A percentile compares a stretch with the other conserved stretches of the same genome.
Evolutionary conservation across 768 basidiomycete genomes (phyloP).

Genomic region (Lactarius trivialis): DNA sequence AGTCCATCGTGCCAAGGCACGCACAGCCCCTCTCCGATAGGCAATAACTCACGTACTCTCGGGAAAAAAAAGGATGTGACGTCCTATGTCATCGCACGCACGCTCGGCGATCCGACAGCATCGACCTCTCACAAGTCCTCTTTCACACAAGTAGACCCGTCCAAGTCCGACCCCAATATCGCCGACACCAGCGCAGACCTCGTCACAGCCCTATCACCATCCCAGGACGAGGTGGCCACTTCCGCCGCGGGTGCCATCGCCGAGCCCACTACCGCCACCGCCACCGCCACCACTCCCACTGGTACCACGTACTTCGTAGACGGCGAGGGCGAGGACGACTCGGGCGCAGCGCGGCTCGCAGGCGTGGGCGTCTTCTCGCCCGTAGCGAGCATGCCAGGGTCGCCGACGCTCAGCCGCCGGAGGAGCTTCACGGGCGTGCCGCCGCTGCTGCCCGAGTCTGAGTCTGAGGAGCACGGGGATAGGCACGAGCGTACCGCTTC

Average conservation of each 20-base stretch:
- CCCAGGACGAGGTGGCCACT: background rate
- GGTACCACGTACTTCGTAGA: background rate
- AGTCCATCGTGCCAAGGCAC: background rate
- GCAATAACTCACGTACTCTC: background rate
- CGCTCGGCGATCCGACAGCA: slow-evolving; percentile 67
- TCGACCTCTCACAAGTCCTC: slow-evolving; percentile 54
- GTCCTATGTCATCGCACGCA: slow-evolving; percentile 78
- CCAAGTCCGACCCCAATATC: background rate
- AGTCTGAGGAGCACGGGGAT: background rate
- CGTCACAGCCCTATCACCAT: background rate
- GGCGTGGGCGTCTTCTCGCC: slow-evolving; percentile 74
- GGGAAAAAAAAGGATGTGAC: slow-evolving; percentile 48
- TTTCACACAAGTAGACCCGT: background rate
- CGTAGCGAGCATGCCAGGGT: slow-evolving; percentile 56
- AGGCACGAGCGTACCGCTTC: slow-evolving; percentile 1
- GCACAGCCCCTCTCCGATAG: background rate
- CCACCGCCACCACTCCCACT: too few species aligned
- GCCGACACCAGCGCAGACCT: background rate
- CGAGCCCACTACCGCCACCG: too few species aligned
- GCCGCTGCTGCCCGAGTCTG: background rate
- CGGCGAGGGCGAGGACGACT: slow-evolving; percentile 11
- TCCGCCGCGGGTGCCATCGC: background rate
- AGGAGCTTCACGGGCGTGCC: background rate
- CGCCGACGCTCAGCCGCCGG: slow-evolving; percentile 41
- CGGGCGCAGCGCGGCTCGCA: slow-evolving; percentile 35